These are phyloP conservation scores for Colletotrichum sp. DNA, from an alignment of 2,329 filamentous ascomycete species.

Conservation along the genomic window DNA sequence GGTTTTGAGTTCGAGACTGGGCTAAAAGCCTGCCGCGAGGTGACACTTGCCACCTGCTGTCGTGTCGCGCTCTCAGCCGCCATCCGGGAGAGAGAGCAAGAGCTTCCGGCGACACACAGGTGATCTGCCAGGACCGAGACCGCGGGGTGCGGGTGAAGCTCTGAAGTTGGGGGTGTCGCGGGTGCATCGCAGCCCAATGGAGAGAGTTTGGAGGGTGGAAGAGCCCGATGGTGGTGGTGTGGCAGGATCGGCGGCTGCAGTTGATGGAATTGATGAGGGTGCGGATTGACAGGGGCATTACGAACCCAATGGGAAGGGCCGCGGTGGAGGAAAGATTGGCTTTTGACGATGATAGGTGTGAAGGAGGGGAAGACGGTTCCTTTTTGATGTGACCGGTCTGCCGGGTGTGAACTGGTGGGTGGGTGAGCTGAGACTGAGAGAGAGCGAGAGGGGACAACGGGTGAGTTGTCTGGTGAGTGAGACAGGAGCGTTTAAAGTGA, in stretches of 20 bases:
- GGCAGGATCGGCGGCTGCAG: conserved; percentile 18
- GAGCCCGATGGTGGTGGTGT: conserved; percentile 13
- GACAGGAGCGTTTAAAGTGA: background rate
- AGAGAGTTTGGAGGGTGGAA: background rate
- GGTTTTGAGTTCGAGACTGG: background rate
- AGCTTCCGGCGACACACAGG: background rate
- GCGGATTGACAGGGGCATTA: background rate
- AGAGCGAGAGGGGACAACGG: background rate
- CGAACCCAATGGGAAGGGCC: conserved; percentile 4
- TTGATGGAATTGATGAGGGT: conserved; percentile 7
- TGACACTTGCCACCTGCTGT: conserved; percentile 14
- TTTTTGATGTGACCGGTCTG: background rate
- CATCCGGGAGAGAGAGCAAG: background rate
- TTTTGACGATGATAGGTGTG: background rate
- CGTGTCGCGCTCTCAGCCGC: conserved; percentile 12
- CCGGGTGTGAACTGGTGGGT: background rate
- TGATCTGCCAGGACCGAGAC: conserved; percentile 3
- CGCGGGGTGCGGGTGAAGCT: background rate
- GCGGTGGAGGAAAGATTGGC: background rate
- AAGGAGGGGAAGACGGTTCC: background rate
- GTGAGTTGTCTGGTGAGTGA: background rate
- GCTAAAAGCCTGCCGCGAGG: background rate
- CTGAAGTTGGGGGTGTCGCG: background rate
- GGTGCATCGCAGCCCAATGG: conserved; percentile 19
- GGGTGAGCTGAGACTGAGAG: background rate